A percentile compares a stretch with the other conserved stretches of the same genome.
These are phyloP conservation scores for Sphagnum contortum DNA, from an alignment of 225 moss, liverwort and hornwort species.

Conservation along the genomic window DNA sequence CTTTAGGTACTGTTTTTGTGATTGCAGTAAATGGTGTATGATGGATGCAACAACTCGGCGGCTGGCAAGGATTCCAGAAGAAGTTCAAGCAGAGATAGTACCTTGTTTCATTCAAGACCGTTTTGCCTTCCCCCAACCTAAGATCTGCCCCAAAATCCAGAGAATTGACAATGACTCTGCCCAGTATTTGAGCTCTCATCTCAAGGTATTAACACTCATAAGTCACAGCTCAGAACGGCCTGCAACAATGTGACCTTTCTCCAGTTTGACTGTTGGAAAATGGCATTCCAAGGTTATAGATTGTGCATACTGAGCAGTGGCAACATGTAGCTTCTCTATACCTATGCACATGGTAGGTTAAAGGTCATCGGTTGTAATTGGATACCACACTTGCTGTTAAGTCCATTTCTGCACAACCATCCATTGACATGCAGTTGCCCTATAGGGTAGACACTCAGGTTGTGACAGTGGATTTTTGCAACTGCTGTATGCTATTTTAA, in stretches of 20 bases:
- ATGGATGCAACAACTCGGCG: slow-evolving; percentile 59
- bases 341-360: neutral
- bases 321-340: neutral
- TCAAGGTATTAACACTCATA: slow-evolving; percentile 17
- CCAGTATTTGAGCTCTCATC: slow-evolving; percentile 22
- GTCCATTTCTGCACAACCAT: too few relatives aligned
- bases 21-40: slow-evolving; percentile 74
- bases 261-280: too few relatives aligned
- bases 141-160: slow-evolving; percentile 23
- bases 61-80: slow-evolving; percentile 56
- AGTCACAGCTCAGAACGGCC: too few relatives aligned
- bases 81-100: slow-evolving; percentile 53
- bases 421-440: too few relatives aligned
- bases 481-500: neutral
- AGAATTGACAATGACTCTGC: slow-evolving; percentile 40
- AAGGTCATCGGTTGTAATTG: neutral
- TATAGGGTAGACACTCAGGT: too few relatives aligned
- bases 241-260: too few relatives aligned
- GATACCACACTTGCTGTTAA: too few relatives aligned
- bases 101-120: slow-evolving; percentile 24
- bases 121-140: slow-evolving; percentile 12
- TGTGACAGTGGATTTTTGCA: too few relatives aligned
- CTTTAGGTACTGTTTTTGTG: neutral
- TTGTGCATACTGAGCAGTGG: too few relatives aligned
- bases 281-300: too few relatives aligned